Percentiles rank a stretch among this genome's conserved stretches.
Conservation (phyloP, 108 stramenopile genomes). For the Schizochytrium sp. region DNA sequence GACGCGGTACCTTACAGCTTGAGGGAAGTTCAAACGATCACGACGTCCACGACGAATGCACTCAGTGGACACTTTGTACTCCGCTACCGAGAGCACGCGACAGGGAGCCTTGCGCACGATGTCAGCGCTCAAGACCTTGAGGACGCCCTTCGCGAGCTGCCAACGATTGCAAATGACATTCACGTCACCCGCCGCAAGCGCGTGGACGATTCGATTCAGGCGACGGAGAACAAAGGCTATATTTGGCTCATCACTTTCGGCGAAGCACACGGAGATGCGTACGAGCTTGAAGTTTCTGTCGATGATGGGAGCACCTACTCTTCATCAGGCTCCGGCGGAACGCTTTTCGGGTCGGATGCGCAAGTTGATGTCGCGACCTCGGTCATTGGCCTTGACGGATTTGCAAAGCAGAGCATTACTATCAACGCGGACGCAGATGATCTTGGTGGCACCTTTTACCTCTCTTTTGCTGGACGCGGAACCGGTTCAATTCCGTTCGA, state of each 20-base stretch:
- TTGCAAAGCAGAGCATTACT: not conserved
- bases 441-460: constrained; percentile 9
- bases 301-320: not conserved
- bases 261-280: not conserved
- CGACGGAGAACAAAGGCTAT: constrained; percentile 25
- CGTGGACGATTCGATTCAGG: not conserved
- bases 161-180: constrained; percentile 33
- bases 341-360: not conserved
- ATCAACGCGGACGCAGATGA: constrained; percentile 10
- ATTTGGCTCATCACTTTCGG: constrained; percentile 32
- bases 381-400: not conserved
- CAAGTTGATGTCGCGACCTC: not conserved
- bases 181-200: not conserved
- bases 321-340: not conserved
- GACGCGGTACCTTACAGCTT: constrained; percentile 35
- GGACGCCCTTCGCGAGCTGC: constrained; percentile 42
- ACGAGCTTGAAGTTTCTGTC: not conserved
- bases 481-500: constrained; percentile 60
- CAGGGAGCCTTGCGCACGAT: constrained; percentile 38
- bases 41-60: constrained; percentile 32
- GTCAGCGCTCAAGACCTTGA: constrained; percentile 39
- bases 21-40: constrained; percentile 36
- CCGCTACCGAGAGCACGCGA: constrained; percentile 43
- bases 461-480: constrained; percentile 36
- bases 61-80: constrained; percentile 52